phyloP scores from a whole-genome alignment of 768 basidiomycete species.

The Amanita jacksonii region DNA sequence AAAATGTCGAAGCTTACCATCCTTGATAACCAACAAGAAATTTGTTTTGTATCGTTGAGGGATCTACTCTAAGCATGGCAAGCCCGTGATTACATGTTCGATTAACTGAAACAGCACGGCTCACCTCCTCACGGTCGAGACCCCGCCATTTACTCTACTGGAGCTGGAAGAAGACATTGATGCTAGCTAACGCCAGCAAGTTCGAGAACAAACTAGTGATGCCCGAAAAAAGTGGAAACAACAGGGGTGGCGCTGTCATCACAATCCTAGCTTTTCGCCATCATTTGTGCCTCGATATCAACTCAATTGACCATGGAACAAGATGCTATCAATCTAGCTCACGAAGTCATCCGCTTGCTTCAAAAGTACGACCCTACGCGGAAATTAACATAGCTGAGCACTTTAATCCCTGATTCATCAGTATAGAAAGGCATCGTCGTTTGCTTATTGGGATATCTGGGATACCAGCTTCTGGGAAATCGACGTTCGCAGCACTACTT shows the following conservation, averaged over 20 bases:
- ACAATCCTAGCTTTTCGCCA: too few relatives aligned
- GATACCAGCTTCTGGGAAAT: constrained; percentile 84
- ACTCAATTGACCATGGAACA: constrained; percentile 27
- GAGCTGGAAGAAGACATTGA: background rate
- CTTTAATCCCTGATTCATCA: constrained; percentile 13
- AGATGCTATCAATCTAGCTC: constrained; percentile 29
- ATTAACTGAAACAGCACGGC: background rate
- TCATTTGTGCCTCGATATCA: too few relatives aligned
- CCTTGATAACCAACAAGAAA: constrained; percentile 84
- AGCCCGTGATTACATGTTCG: background rate
- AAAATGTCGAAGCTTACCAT: constrained; percentile 56
- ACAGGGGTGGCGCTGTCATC: too few relatives aligned
- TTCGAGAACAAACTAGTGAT: background rate
- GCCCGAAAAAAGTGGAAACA: background rate
- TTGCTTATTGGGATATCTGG: constrained; percentile 69
- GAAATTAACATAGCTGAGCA: background rate
- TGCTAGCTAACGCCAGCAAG: too few relatives aligned
- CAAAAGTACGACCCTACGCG: constrained; percentile 21
- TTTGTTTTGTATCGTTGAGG: constrained; percentile 75
- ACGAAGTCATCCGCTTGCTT: constrained; percentile 26
- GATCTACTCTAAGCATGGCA: constrained; percentile 40
- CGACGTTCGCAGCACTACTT: constrained; percentile 57
- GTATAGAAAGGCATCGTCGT: constrained; percentile 30
- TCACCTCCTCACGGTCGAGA: constrained; percentile 29
- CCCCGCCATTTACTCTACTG: too few relatives aligned